phyloP scores from a whole-genome alignment of 106 monocot genomes.

The Narthecium ossifragum region DNA sequence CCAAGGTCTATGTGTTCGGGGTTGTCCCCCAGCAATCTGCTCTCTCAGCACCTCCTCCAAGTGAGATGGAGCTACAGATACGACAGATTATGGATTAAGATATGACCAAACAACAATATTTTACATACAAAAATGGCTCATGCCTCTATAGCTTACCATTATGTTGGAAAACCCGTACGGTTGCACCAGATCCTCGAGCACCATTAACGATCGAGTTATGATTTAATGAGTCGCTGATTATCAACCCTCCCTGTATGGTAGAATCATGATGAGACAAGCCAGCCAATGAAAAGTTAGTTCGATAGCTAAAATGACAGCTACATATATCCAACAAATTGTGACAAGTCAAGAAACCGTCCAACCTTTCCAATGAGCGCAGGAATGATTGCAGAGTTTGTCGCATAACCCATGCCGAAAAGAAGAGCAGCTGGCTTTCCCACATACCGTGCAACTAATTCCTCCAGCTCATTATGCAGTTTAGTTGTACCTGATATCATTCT shows the following conservation, averaged over 20 bases:
- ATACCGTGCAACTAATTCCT: conserved; percentile 81
- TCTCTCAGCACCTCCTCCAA: conserved; percentile 95
- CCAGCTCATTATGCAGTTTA: conserved; percentile 75
- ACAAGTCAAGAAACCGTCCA: background rate
- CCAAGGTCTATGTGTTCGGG: conserved; percentile 92
- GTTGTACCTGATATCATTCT: conserved; percentile 58
- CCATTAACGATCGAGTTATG: conserved; percentile 99
- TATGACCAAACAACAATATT: background rate
- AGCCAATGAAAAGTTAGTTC: background rate
- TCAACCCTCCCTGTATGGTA: conserved; percentile 78
- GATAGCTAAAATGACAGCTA: background rate
- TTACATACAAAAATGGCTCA: too few relatives aligned
- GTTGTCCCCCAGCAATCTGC: conserved; percentile 92
- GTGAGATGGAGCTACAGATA: conserved; percentile 64
- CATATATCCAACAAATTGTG: too few relatives aligned
- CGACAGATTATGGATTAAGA: conserved; percentile 1
- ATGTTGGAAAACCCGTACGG: conserved; percentile 94
- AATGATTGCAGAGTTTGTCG: conserved; percentile 93
- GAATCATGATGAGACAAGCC: conserved; percentile 2
- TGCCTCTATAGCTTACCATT: conserved; percentile 53
- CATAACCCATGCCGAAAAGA: conserved; percentile 97
- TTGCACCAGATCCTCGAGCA: conserved; percentile 91
- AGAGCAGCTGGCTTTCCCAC: conserved; percentile 87
- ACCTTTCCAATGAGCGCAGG: conserved; percentile 85
- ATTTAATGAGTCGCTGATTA: conserved; percentile 94